Conservation (phyloP, 345 rosid genomes). For the Psidium guajava region DNA sequence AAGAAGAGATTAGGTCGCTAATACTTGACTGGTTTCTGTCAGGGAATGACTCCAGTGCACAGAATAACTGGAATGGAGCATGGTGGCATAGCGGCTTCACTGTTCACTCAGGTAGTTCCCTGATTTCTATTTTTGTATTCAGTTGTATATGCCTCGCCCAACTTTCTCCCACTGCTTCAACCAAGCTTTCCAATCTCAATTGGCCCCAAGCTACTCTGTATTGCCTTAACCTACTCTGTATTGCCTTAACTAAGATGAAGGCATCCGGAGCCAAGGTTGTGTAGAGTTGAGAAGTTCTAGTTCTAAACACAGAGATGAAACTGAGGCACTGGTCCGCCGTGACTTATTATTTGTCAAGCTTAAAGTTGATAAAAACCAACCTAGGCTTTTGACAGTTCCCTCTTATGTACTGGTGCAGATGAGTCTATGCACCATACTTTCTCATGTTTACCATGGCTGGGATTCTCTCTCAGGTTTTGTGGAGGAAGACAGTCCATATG, state of each 20-base stretch:
- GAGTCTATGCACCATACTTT: not conserved
- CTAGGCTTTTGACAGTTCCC: not conserved
- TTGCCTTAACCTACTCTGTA: not conserved
- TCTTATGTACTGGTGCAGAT: not conserved
- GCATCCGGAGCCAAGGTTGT: not conserved
- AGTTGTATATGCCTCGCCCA: not conserved
- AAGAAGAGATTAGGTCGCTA: not conserved
- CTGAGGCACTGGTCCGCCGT: not conserved
- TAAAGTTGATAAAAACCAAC: not conserved
- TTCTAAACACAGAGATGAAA: not conserved
- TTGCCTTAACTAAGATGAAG: not conserved
- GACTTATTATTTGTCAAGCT: not conserved
- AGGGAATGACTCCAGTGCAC: slow-evolving; percentile 89
- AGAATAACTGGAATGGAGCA: slow-evolving; percentile 91
- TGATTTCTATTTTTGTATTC: not conserved
- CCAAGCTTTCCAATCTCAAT: not conserved
- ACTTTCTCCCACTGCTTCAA: not conserved
- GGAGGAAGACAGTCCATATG: slow-evolving; percentile 86
- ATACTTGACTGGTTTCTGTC: not conserved
- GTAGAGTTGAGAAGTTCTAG: not conserved
- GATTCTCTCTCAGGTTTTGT: slow-evolving; percentile 41
- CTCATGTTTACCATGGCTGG: not conserved
- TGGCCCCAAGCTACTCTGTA: not conserved
- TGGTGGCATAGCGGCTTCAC: slow-evolving; percentile 93
- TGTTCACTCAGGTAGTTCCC: slow-evolving; percentile 45